phyloP scores from a whole-genome alignment of 345 rosid genomes.

The Eucalyptus decipiens region DNA sequence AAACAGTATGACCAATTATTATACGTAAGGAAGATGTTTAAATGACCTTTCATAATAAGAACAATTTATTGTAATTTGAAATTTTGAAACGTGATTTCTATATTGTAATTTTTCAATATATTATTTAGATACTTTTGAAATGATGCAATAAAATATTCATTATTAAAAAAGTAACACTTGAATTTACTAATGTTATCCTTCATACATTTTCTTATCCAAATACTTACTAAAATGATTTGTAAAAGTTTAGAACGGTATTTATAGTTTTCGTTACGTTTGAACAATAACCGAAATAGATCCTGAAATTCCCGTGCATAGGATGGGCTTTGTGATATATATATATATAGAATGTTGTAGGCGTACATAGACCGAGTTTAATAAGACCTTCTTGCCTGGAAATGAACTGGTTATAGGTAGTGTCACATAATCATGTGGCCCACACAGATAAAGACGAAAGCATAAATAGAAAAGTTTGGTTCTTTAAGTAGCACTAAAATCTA shows the following conservation, averaged over 20 bases:
- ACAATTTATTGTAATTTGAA: background rate
- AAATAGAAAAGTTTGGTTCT: no score
- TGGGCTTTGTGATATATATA: no score
- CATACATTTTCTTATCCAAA: background rate
- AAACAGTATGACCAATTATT: background rate
- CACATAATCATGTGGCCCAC: no score
- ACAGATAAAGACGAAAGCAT: no score
- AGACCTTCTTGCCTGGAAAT: no score
- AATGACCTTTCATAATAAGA: background rate
- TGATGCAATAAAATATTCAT: background rate
- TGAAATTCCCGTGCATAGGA: no score
- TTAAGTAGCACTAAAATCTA: no score
- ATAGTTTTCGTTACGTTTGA: no score
- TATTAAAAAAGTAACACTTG: background rate
- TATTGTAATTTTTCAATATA: background rate
- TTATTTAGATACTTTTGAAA: background rate
- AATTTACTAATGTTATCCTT: background rate
- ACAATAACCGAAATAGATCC: no score
- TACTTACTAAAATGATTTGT: background rate
- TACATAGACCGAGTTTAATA: no score
- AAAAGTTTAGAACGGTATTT: background rate
- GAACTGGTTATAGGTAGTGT: no score
- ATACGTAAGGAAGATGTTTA: background rate
- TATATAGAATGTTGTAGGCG: no score
- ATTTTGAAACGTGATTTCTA: background rate